Conservation (phyloP, 305 asterid species). For the Solanum hybrid region DNA sequence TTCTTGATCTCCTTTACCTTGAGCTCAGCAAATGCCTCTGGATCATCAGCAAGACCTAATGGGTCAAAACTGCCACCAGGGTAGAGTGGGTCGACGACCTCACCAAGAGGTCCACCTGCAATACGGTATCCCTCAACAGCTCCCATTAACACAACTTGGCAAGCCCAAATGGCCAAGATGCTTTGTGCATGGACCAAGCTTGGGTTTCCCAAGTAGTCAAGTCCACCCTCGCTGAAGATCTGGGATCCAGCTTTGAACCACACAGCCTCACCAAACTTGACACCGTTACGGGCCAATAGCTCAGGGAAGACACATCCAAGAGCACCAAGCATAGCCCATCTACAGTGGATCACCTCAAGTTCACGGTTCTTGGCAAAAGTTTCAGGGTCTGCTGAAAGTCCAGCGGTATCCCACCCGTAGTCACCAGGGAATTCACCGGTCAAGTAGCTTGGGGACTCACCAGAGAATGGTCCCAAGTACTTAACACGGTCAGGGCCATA, state of each 20-base stretch:
- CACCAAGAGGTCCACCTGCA: constrained; percentile 26
- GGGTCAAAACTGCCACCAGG: constrained; percentile 24
- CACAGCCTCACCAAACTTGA: constrained; percentile 25
- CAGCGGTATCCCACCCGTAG: constrained; percentile 25
- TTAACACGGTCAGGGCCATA: constrained; percentile 21
- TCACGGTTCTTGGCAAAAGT: constrained; percentile 25
- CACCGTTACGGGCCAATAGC: constrained; percentile 20
- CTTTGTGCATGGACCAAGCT: constrained; percentile 25
- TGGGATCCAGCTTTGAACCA: constrained; percentile 29
- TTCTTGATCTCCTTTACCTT: constrained; percentile 23
- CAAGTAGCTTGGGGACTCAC: constrained; percentile 21
- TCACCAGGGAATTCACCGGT: constrained; percentile 27
- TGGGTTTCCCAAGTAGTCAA: constrained; percentile 31
- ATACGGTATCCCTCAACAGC: constrained; percentile 22
- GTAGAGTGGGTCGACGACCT: constrained; percentile 16
- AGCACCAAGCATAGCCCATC: constrained; percentile 31
- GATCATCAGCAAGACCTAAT: constrained; percentile 19
- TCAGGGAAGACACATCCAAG: constrained; percentile 26
- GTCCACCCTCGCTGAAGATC: constrained; percentile 25
- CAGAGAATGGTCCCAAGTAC: constrained; percentile 27
- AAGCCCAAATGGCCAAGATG: constrained; percentile 25
- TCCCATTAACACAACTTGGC: constrained; percentile 23
- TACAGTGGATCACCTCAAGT: constrained; percentile 22
- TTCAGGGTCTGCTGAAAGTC: constrained; percentile 26
- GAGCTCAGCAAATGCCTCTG: constrained; percentile 24